phyloP scores from a whole-genome alignment of 352 stramenopile species.

The Blastocystis sp. region DNA sequence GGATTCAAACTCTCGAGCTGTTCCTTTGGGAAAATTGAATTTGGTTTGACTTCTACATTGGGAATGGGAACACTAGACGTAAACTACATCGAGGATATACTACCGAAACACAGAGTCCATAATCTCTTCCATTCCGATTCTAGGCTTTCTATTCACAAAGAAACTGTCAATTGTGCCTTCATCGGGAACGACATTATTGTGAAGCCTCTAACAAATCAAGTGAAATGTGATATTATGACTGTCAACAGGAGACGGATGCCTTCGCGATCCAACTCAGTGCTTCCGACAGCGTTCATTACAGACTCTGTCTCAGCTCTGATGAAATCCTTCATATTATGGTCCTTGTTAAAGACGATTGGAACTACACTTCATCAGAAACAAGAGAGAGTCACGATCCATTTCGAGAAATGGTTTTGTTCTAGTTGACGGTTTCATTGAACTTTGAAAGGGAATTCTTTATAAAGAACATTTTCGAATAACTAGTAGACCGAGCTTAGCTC shows the following conservation, averaged over 20 bases:
- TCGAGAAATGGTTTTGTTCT: too few relatives aligned
- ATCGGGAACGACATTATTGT: constrained; percentile 11
- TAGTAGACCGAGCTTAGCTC: constrained; percentile 21
- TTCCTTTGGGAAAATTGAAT: constrained; percentile 29
- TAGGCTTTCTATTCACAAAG: neutral
- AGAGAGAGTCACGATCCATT: too few relatives aligned
- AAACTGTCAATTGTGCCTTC: constrained; percentile 38
- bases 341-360: constrained; percentile 2
- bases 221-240: neutral
- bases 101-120: constrained; percentile 15
- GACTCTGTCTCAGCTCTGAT: neutral
- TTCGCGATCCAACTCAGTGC: constrained; percentile 1
- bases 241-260: constrained; percentile 8
- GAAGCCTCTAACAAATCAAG: constrained; percentile 1
- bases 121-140: neutral
- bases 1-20: neutral
- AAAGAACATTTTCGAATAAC: neutral
- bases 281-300: constrained; percentile 6
- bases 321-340: constrained; percentile 40
- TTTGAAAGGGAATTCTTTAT: neutral
- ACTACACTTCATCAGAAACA: neutral
- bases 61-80: constrained; percentile 15
- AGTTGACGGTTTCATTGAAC: too few relatives aligned
- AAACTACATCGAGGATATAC: neutral
- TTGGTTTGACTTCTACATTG: constrained; percentile 12